Evolutionary conservation across 2,329 filamentous ascomycete species (phyloP), one percentile per base, ranked within the genome.

Genomic region (Phoma sp.): DNA sequence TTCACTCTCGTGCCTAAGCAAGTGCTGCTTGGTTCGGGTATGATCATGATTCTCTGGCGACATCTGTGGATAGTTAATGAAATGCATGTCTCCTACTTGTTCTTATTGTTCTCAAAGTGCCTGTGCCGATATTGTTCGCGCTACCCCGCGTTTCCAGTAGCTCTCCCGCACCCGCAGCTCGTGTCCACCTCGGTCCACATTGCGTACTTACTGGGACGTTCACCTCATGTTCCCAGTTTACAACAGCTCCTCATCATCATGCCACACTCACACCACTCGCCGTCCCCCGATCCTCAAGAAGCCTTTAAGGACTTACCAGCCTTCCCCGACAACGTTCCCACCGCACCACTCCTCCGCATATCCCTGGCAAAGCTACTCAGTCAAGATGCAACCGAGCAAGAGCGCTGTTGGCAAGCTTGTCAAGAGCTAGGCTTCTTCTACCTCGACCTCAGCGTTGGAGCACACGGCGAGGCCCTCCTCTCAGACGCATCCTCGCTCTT

Each of bases 351-450:
- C 1, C 65, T 76, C 4, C 72, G 72, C 43, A 75, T 80, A 27
- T 78, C 76, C 1, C 69, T 79, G 11, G 47, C 62, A 10, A 76
- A 75, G 44, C 66, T 80, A 4, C 66, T 77, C n/a, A 41, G 60
- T 10, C 55, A 64, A 11, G 71, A 79, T 46, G 3, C 46, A 9
- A 61, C 59, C 23, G 77, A 78, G 43, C 60, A 72, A 56, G 66
- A 75, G 14, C 63, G 70, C 13, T 73, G 77, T 29, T 78, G 76
- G 63, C 57, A 74, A 39, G 75, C 76, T 5, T 79, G 76, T 62
- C 75, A 75, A 47, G 77, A 83, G 3, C 71, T 84, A 0, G 82
- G 83, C 1, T 85, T 85, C 71, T 85, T 84, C 71, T 85, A 85
- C 58, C 73, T 85, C 6, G 80, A 84, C 58, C 67, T 84, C 2